Conservation (phyloP, 768 basidiomycete species). For the Pholiota conissans region DNA sequence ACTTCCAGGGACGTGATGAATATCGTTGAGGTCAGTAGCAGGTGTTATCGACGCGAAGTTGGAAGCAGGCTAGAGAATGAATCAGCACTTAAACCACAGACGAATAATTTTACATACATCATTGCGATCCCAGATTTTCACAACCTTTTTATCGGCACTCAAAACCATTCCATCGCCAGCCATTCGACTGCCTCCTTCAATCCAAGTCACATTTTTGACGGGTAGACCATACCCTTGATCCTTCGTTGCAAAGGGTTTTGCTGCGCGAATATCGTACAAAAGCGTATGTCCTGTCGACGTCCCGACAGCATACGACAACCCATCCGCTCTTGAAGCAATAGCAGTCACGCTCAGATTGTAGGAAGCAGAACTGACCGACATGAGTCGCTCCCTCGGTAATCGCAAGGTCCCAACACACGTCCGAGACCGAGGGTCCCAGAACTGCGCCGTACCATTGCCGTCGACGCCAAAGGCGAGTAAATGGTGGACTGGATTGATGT, state of each 20-base stretch:
- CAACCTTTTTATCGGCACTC: constrained; percentile 94
- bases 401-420: constrained; percentile 67
- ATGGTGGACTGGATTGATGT: constrained; percentile 92
- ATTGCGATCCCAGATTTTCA: constrained; percentile 95
- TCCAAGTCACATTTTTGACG: constrained; percentile 83
- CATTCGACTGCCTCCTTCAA: constrained; percentile 83
- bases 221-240: constrained; percentile 97
- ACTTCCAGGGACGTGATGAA: constrained; percentile 87
- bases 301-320: constrained; percentile 90
- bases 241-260: constrained; percentile 81
- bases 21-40: constrained; percentile 82
- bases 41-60: constrained; percentile 96
- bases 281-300: constrained; percentile 95
- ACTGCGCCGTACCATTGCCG: constrained; percentile 83
- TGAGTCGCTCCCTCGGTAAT: constrained; percentile 55
- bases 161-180: constrained; percentile 87
- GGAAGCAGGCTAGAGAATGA: constrained; percentile 57
- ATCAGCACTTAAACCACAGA: background rate
- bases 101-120: constrained; percentile 48
- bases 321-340: constrained; percentile 82
- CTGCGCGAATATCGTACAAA: constrained; percentile 90
- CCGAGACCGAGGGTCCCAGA: constrained; percentile 94
- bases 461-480: constrained; percentile 89
- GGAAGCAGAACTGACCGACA: constrained; percentile 35
- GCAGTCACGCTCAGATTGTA: constrained; percentile 71